Percentiles rank a stretch among this genome's conserved stretches.
Evolutionary conservation across 495 filamentous ascomycete species (phyloP).

Genomic region (Aspergillus olivimuriae): DNA sequence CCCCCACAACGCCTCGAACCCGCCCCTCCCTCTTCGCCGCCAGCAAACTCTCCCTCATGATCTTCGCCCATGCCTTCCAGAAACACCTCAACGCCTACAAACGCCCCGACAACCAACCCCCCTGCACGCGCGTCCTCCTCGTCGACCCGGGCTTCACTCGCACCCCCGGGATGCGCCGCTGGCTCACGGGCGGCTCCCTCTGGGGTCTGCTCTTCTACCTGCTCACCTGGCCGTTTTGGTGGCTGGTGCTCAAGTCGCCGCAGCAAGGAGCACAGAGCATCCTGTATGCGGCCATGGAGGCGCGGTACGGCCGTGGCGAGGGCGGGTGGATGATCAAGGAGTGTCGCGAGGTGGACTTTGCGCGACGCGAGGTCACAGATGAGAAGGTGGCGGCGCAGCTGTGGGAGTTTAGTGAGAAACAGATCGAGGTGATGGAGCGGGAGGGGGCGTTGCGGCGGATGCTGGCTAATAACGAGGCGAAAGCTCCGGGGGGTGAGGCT

Average conservation of each 20-base stretch:
- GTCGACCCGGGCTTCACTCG: conserved; percentile 80
- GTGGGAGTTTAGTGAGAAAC: conserved; percentile 82
- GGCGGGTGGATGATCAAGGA: conserved; percentile 78
- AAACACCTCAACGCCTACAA: conserved; percentile 77
- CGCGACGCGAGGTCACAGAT: conserved; percentile 67
- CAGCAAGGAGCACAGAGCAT: conserved; percentile 81
- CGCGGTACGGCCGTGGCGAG: conserved; percentile 53
- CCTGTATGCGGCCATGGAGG: conserved; percentile 79
- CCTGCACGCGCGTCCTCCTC: conserved; percentile 71
- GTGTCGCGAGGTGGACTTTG: conserved; percentile 66
- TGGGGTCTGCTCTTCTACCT: conserved; percentile 78
- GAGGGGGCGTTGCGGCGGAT: conserved; percentile 63
- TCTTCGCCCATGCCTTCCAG: conserved; percentile 82
- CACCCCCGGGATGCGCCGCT: conserved; percentile 81
- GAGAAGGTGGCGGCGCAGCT: conserved; percentile 72
- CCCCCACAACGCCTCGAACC: too few species aligned
- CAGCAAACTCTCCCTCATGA: conserved; percentile 84
- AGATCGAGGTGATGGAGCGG: conserved; percentile 79
- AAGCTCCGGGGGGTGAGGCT: conserved; percentile 37
- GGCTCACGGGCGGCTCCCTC: conserved; percentile 75
- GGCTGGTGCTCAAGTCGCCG: conserved; percentile 80
- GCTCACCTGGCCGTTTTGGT: conserved; percentile 70
- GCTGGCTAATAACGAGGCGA: conserved; percentile 59
- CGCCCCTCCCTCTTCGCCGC: conserved; percentile 58
- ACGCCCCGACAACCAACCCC: conserved; percentile 73